These are phyloP conservation scores for Eucalyptus sp. DNA, from an alignment of 345 rosid species.

Conservation along the genomic window DNA sequence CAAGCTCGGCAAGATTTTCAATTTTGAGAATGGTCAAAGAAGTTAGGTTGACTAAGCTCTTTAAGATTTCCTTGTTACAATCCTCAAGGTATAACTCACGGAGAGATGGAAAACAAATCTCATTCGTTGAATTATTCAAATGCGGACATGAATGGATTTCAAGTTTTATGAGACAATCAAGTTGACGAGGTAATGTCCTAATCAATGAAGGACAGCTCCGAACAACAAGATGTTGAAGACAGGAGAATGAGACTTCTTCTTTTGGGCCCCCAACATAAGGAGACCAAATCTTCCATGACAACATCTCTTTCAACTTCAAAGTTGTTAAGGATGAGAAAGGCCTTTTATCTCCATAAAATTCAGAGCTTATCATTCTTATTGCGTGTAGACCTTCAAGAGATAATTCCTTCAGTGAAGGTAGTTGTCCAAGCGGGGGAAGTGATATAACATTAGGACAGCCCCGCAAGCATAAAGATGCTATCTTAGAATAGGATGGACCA, in stretches of 20 bases:
- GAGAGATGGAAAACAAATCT: background rate
- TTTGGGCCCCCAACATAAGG: background rate
- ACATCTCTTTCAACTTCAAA: background rate
- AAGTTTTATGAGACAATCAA: background rate
- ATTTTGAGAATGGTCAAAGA: background rate
- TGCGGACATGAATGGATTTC: background rate
- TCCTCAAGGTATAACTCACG: background rate
- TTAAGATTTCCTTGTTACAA: background rate
- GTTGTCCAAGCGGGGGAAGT: background rate
- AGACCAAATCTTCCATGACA: background rate
- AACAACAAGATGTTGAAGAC: background rate
- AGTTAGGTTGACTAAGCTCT: background rate
- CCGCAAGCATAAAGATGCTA: rapidly evolving
- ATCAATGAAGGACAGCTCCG: background rate
- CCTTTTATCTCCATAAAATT: background rate
- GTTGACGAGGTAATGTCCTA: background rate
- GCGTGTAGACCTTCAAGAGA: background rate
- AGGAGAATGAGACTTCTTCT: background rate
- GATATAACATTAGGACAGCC: background rate
- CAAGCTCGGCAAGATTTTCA: background rate
- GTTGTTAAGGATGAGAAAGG: background rate
- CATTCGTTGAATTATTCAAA: background rate
- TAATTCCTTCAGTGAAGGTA: background rate
- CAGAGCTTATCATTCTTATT: background rate
- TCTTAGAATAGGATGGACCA: background rate